phyloP scores from a whole-genome alignment of 768 basidiomycete species.

The Naganishia onofrii region DNA sequence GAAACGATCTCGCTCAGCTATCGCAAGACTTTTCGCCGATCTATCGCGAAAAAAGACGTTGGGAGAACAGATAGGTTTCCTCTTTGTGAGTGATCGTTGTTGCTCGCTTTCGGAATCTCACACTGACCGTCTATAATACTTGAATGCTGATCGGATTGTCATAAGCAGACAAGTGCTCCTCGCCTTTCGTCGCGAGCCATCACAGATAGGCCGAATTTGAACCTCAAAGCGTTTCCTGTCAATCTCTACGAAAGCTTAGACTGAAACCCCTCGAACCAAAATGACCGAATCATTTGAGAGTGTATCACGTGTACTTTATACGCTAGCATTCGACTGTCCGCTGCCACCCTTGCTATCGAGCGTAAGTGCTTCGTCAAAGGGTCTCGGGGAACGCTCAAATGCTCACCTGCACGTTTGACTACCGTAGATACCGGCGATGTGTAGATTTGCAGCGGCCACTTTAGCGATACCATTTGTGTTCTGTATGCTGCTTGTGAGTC shows the following conservation, averaged over 20 bases:
- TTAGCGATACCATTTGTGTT: conserved; percentile 17
- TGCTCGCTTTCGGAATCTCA: neutral
- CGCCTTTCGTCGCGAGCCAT: neutral
- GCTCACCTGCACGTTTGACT: neutral
- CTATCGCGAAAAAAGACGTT: neutral
- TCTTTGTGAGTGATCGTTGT: neutral
- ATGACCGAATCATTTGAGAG: conserved; percentile 4
- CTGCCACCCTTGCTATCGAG: conserved; percentile 13
- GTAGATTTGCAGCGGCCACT: conserved; percentile 2
- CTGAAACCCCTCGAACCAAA: neutral
- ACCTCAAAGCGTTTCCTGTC: neutral
- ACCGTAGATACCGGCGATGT: conserved; percentile 7
- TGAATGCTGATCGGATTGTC: neutral
- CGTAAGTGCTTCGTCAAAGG: neutral
- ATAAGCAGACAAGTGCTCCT: neutral
- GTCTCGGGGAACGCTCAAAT: neutral
- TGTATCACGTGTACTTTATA: conserved; percentile 4
- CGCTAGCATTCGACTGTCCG: conserved; percentile 15
- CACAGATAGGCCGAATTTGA: neutral
- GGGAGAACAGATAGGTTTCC: neutral
- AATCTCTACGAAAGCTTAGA: neutral
- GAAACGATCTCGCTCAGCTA: neutral
- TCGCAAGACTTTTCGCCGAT: neutral
- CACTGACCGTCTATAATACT: neutral
- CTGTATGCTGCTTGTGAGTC: conserved; percentile 14